Conservation (phyloP, 2,329 filamentous ascomycete species). For the Nigrograna mackinnonii region DNA sequence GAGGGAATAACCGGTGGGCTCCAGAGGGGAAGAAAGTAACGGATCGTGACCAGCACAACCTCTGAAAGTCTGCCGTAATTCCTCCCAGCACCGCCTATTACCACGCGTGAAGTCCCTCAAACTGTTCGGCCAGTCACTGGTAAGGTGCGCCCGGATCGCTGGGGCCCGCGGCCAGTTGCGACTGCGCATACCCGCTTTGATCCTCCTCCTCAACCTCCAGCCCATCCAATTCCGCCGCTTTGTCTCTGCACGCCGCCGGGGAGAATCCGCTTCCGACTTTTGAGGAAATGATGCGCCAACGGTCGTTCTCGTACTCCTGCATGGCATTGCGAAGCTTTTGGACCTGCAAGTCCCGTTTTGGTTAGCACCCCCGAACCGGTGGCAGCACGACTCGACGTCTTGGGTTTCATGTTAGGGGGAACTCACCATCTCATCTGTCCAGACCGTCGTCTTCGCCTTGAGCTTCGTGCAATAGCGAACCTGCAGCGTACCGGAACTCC, state of each 20-base stretch:
- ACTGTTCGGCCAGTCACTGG: slow-evolving; percentile 40
- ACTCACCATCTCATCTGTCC: slow-evolving; percentile 90
- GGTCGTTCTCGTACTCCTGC: slow-evolving; percentile 86
- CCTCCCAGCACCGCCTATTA: slow-evolving; percentile 18
- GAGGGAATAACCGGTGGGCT: no score
- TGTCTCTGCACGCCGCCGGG: slow-evolving; percentile 82
- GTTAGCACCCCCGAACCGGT: slow-evolving; percentile 36
- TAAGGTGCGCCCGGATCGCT: slow-evolving; percentile 35
- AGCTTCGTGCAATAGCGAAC: slow-evolving; percentile 95
- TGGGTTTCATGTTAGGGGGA: slow-evolving; percentile 33
- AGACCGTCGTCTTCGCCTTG: slow-evolving; percentile 90
- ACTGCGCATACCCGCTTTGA: slow-evolving; percentile 33
- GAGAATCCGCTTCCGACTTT: slow-evolving; percentile 92
- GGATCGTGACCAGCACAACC: slow-evolving; percentile 38
- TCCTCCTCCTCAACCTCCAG: slow-evolving; percentile 28
- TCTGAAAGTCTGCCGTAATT: slow-evolving; percentile 9
- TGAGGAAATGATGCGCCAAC: slow-evolving; percentile 88
- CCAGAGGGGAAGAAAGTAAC: slow-evolving; percentile 5
- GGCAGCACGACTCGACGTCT: slow-evolving; percentile 35
- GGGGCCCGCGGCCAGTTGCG: slow-evolving; percentile 31
- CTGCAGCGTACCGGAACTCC: slow-evolving; percentile 87
- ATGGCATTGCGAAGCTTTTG: slow-evolving; percentile 76
- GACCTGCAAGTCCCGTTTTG: slow-evolving; percentile 58
- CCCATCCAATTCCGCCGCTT: slow-evolving; percentile 64
- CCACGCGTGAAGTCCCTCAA: slow-evolving; percentile 29